Conservation (phyloP, 371 early-diverging fungal species). For the Mortierella sp. region DNA sequence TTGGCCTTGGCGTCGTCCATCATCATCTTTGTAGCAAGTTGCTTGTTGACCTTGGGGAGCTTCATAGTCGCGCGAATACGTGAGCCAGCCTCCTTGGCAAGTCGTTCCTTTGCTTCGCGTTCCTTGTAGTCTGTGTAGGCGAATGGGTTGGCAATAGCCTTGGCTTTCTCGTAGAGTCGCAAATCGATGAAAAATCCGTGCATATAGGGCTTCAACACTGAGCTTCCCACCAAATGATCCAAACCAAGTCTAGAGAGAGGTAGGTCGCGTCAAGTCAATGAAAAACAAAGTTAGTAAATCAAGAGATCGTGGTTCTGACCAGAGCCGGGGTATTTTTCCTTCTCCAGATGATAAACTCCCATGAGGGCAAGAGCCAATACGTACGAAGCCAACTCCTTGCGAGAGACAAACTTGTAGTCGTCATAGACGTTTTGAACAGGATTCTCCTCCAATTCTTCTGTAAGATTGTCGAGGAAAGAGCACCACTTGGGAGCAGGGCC, state of each 20-base stretch:
- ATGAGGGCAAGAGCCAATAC: not conserved
- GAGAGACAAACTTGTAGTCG: constrained; percentile 97
- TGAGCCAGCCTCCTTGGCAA: constrained; percentile 88
- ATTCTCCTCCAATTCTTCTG: constrained; percentile 97
- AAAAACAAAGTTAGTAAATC: not conserved
- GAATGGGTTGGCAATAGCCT: constrained; percentile 96
- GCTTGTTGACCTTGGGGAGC: constrained; percentile 91
- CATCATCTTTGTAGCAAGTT: constrained; percentile 82
- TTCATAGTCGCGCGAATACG: constrained; percentile 91
- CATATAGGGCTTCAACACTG: constrained; percentile 96
- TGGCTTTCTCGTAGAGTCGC: constrained; percentile 95
- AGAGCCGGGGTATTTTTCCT: too few relatives aligned
- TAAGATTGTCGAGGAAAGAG: constrained; percentile 96
- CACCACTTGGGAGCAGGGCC: constrained; percentile 98
- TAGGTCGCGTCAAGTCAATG: not conserved
- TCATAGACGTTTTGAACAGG: constrained; percentile 90
- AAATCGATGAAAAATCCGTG: constrained; percentile 98
- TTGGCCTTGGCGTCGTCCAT: constrained; percentile 54
- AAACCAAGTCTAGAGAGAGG: constrained; percentile 75
- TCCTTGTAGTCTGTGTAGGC: constrained; percentile 93
- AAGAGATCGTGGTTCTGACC: too few relatives aligned
- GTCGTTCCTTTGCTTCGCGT: constrained; percentile 78
- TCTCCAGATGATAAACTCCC: too few relatives aligned
- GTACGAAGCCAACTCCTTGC: constrained; percentile 83
- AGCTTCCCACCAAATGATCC: constrained; percentile 94